phyloP scores from a whole-genome alignment of 345 rosid species.

The Eucalyptus fibrosa region DNA sequence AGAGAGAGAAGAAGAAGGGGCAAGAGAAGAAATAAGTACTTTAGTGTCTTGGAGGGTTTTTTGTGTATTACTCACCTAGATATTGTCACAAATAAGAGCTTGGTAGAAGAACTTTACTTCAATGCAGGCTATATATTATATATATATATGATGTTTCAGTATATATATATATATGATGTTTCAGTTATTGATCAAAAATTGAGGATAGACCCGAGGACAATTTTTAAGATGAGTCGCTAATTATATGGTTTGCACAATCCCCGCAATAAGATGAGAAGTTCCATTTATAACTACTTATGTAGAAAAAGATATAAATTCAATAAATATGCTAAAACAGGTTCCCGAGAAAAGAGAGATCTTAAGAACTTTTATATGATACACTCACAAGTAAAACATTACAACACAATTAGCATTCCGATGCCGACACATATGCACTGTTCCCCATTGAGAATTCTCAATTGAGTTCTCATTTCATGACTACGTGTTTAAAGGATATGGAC shows the following conservation, averaged over 20 bases:
- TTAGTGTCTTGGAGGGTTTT: neutral
- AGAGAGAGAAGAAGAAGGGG: neutral
- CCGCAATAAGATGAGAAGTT: neutral
- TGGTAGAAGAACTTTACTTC: neutral
- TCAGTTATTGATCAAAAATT: neutral
- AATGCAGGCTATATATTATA: too few species aligned
- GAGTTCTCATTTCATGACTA: neutral
- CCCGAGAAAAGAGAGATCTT: neutral
- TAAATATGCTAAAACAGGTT: neutral
- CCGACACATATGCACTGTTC: neutral
- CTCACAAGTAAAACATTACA: neutral
- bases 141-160: too few species aligned
- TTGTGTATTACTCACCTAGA: neutral
- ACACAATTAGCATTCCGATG: neutral
- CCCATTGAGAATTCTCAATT: neutral
- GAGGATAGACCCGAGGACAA: neutral
- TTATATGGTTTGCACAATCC: neutral
- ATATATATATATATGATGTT: neutral
- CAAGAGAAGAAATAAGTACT: neutral
- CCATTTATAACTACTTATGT: neutral
- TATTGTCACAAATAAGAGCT: neutral
- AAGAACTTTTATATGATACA: neutral
- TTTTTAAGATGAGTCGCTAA: neutral
- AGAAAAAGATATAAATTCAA: neutral
- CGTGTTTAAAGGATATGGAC: neutral